These are phyloP conservation scores for Pestalotiopsis sp. DNA, from an alignment of 2,329 filamentous ascomycete genomes.

Conservation along the genomic window DNA sequence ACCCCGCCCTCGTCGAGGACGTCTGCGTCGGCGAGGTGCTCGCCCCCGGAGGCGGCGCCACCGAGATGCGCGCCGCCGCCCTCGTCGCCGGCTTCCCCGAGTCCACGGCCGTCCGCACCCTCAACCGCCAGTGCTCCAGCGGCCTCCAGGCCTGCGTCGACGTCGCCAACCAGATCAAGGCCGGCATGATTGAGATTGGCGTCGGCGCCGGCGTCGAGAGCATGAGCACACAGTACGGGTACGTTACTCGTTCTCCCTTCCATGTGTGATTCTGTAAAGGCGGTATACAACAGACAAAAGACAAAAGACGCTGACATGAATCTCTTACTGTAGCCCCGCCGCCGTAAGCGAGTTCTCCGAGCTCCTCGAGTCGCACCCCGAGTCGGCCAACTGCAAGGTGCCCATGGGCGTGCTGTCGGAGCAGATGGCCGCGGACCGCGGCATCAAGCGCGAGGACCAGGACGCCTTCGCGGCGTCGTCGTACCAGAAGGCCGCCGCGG, in stretches of 20 bases:
- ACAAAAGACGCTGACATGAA: neutral
- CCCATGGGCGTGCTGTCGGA: constrained; percentile 95
- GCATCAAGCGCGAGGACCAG: constrained; percentile 72
- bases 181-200: constrained; percentile 93
- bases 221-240: constrained; percentile 94
- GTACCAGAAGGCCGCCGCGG: constrained; percentile 86
- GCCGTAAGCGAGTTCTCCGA: constrained; percentile 95
- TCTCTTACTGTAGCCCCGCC: constrained; percentile 57
- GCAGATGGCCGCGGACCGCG: constrained; percentile 87
- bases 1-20: constrained; percentile 87
- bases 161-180: constrained; percentile 87
- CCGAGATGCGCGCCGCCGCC: constrained; percentile 92
- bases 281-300: too few relatives aligned
- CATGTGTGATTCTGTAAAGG: neutral
- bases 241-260: constrained; percentile 40
- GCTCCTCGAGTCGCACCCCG: constrained; percentile 77
- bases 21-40: constrained; percentile 91
- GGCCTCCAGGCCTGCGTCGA: constrained; percentile 92
- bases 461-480: constrained; percentile 93
- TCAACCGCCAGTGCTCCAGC: constrained; percentile 94
- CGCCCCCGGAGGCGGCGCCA: constrained; percentile 90
- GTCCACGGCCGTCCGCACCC: constrained; percentile 77
- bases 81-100: constrained; percentile 91
- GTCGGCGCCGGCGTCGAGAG: constrained; percentile 95
- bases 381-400: constrained; percentile 95